These are phyloP conservation scores for Chrysanthemum makinoi DNA, from an alignment of 129 eudicot species.

Conservation along the genomic window DNA sequence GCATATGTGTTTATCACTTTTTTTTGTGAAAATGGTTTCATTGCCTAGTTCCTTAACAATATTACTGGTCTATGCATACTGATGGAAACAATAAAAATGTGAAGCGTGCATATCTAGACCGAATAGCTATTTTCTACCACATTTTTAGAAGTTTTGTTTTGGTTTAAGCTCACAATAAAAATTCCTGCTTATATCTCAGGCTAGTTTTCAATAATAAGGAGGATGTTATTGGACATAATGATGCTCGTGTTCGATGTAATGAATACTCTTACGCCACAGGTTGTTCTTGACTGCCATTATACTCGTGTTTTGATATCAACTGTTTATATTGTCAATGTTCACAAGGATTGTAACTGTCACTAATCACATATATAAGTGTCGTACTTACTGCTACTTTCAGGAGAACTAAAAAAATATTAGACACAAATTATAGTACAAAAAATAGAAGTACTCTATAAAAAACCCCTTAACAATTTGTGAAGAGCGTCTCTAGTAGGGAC, in stretches of 20 bases:
- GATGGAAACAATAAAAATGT: too few relatives aligned
- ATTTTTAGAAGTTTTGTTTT: background rate
- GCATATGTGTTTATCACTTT: too few relatives aligned
- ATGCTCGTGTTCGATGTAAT: conserved; percentile 88
- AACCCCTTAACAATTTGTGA: background rate
- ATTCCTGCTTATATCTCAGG: conserved; percentile 43
- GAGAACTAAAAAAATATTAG: background rate
- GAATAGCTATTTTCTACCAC: background rate
- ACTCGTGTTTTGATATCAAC: background rate
- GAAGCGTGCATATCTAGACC: background rate
- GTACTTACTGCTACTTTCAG: background rate
- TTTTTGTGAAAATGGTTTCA: too few relatives aligned
- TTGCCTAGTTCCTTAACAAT: too few relatives aligned
- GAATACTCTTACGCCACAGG: conserved; percentile 94
- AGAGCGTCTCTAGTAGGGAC: conserved; percentile 87
- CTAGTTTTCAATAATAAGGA: conserved; percentile 75
- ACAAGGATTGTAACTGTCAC: conserved; percentile 13
- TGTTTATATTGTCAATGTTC: conserved; percentile 6
- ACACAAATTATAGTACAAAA: background rate
- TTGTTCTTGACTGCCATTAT: conserved; percentile 18
- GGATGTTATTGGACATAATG: conserved; percentile 83
- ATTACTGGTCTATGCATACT: too few relatives aligned
- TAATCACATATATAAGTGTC: background rate
- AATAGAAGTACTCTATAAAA: background rate
- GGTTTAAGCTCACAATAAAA: background rate